Evolutionary conservation across 768 basidiomycete species (phyloP), one percentile per base, ranked within the genome.

Genomic region (Pleurotus platypus): DNA sequence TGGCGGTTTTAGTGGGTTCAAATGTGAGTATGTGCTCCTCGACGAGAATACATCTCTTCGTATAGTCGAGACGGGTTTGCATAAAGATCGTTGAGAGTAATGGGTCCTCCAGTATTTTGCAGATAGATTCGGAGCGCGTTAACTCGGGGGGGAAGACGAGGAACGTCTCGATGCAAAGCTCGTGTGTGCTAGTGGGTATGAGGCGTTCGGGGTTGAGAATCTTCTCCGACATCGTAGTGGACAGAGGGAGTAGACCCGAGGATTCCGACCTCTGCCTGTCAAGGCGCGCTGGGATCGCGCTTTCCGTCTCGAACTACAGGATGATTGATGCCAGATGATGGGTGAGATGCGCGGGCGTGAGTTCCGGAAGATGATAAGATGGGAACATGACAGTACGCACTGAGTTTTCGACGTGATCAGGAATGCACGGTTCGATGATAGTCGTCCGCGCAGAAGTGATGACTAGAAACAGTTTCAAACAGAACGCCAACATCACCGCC

Each of bases 11-110:
- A n/a, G 38, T 7, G 46, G 46, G 16, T 15, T 48, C 22, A 12
- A 48, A 48, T 1, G n/a, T 26, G 30, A 54, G 5, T 22, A 11
- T 54, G 26, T 39, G 42, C 38, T 37, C 6, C 15, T 54, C 51
- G 9, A 54, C 16, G 35, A 40, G n/a, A 9, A 54, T 54, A 18
- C 37, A 39, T 4, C 39, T 37, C 51, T 54, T 54, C 11, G 38
- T 54, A 24, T 54, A 54, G 22, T 54, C 51, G 13, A 54, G 51
- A 5, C 51, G 51, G 16, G 51, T 54, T 9, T 54, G 37, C 51
- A 54, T 54, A 18, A 39, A 54, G 4, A n/a, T 16, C 6, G 38
- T 15, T 24, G 51, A 54, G n/a, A 42, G 39, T 9, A 11, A 11
- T 6, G 35, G 16, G n/a, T 54, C 51, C 24, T 54, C 51, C 39